phyloP scores from a whole-genome alignment of 495 filamentous ascomycete species.

The Glonium stellatum region DNA sequence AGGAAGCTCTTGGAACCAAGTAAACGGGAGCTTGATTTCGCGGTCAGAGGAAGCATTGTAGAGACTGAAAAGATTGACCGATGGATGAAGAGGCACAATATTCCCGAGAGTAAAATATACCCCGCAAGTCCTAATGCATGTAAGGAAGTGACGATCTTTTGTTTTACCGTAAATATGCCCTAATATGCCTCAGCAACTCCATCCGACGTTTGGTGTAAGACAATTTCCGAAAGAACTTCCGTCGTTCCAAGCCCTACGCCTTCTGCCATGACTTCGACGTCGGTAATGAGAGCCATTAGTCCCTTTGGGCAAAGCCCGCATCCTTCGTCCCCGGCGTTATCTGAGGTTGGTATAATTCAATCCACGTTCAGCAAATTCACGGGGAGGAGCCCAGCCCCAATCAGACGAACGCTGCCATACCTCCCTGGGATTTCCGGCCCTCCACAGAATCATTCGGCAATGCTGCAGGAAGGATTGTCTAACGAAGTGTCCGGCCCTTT shows the following conservation, averaged over 20 bases:
- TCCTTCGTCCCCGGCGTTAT: constrained; percentile 20
- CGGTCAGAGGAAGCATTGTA: constrained; percentile 16
- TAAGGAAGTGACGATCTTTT: constrained; percentile 10
- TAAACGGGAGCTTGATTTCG: constrained; percentile 15
- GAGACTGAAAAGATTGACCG: constrained; percentile 23
- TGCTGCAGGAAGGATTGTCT: not conserved
- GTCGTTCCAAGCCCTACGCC: constrained; percentile 1
- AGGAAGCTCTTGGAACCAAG: constrained; percentile 16
- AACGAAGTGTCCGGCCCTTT: constrained; percentile 3
- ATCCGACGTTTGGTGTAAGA: constrained; percentile 18
- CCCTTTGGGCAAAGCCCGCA: constrained; percentile 6
- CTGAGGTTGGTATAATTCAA: constrained; percentile 17
- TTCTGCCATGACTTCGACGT: not conserved
- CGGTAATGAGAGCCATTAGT: not conserved
- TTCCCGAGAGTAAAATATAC: constrained; percentile 8
- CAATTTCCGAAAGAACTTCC: constrained; percentile 5
- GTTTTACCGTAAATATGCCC: not conserved
- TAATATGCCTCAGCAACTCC: constrained; percentile 21
- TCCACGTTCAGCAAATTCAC: constrained; percentile 20
- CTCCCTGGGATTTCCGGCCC: too few species aligned
- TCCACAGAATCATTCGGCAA: too few species aligned
- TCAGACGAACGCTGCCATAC: too few species aligned
- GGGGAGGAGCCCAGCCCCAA: constrained; percentile 18
- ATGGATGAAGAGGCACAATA: constrained; percentile 23
- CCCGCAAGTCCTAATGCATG: constrained; percentile 11